A percentile compares a stretch with the other conserved stretches of the same genome.
These are phyloP conservation scores for Amanita subjunquillea DNA, from an alignment of 768 basidiomycete species.

Conservation along the genomic window DNA sequence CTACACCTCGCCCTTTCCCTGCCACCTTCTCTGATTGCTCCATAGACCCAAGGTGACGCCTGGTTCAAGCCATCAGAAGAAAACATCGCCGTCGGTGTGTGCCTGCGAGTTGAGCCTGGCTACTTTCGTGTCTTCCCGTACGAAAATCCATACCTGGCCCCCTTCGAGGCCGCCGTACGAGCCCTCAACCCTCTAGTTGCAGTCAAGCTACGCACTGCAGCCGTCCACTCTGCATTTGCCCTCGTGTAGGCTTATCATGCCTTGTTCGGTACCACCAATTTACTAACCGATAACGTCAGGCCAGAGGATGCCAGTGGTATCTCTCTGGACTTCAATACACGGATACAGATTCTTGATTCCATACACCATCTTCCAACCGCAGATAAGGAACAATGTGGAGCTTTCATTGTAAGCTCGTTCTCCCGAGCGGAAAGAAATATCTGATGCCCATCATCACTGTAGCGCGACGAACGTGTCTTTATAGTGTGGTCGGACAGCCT, in stretches of 20 bases:
- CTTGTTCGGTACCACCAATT: not conserved
- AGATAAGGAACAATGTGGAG: constrained; percentile 87
- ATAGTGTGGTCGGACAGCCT: constrained; percentile 81
- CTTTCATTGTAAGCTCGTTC: constrained; percentile 57
- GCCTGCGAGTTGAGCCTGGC: constrained; percentile 56
- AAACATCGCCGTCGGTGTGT: constrained; percentile 72
- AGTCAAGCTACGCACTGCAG: constrained; percentile 71
- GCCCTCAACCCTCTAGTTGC: constrained; percentile 76
- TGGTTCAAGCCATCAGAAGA: constrained; percentile 85
- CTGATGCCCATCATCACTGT: constrained; percentile 1
- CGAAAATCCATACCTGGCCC: constrained; percentile 68
- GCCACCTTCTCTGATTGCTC: constrained; percentile 5
- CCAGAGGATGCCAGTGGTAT: constrained; percentile 49
- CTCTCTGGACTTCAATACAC: constrained; percentile 69
- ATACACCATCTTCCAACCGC: constrained; percentile 60
- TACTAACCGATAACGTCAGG: constrained; percentile 21
- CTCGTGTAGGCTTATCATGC: constrained; percentile 40
- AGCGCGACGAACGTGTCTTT: constrained; percentile 79
- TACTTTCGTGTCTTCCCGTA: constrained; percentile 79
- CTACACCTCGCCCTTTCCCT: not conserved
- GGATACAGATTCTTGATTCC: constrained; percentile 77
- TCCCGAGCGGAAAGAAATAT: constrained; percentile 1
- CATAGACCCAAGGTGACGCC: constrained; percentile 68
- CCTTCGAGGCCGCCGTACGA: constrained; percentile 74
- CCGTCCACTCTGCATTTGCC: constrained; percentile 68